A percentile compares a stretch with the other conserved stretches of the same genome.
Conservation (phyloP, 352 stramenopile genomes). For the Thalassiosira hispida region DNA sequence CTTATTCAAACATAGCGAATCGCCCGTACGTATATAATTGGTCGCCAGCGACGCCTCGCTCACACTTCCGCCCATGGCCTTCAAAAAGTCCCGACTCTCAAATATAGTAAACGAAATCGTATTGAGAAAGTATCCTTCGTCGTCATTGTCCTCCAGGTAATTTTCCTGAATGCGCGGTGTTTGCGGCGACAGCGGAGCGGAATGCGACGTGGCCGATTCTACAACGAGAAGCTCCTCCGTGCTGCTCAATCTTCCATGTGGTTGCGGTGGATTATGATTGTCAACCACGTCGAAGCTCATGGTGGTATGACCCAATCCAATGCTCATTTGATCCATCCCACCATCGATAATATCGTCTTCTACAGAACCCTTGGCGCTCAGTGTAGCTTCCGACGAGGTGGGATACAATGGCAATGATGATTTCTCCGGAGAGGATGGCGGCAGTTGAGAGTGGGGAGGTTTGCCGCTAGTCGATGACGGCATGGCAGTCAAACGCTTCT, state of each 20-base stretch:
- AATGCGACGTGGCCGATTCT: background rate
- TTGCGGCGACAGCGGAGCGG: background rate
- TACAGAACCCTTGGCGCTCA: background rate
- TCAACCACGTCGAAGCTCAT: conserved; percentile 55
- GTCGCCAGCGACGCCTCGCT: conserved; percentile 39
- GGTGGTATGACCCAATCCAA: conserved; percentile 31
- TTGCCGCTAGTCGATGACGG: conserved; percentile 13
- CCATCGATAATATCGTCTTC: conserved; percentile 22
- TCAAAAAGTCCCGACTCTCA: conserved; percentile 47
- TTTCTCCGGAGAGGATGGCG: conserved; percentile 8
- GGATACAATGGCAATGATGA: conserved; percentile 7
- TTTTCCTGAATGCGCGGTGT: conserved; percentile 3
- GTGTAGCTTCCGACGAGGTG: background rate
- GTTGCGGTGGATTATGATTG: conserved; percentile 7
- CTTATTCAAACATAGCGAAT: conserved; percentile 27
- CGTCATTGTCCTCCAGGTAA: conserved; percentile 1
- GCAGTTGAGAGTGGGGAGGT: background rate
- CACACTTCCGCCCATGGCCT: conserved; percentile 44
- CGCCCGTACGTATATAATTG: conserved; percentile 54
- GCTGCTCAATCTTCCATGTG: no score
- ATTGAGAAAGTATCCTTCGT: conserved; percentile 37
- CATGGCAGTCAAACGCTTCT: conserved; percentile 24
- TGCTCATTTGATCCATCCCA: conserved; percentile 17
- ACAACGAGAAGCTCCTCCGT: no score
- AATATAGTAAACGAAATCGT: conserved; percentile 46